These are phyloP conservation scores for Funneliformis mosseae DNA, from an alignment of 192 early-diverging fungal species.

Conservation along the genomic window DNA sequence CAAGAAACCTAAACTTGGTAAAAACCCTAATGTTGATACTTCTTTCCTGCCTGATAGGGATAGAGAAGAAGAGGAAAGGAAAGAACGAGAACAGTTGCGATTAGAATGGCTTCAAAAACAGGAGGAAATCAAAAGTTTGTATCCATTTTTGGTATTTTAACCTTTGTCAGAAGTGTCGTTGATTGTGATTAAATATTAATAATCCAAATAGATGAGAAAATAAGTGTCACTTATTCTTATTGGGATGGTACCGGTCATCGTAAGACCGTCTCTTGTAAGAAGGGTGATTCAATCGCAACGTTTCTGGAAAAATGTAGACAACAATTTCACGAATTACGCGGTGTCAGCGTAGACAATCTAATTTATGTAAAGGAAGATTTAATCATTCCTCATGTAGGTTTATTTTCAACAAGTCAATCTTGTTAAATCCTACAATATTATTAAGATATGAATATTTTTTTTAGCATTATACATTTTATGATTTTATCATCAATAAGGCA, in stretches of 20 bases:
- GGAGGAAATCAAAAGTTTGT: slow-evolving; percentile 75
- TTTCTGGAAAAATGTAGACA: slow-evolving; percentile 84
- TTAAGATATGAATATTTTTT: neutral
- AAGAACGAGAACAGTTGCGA: slow-evolving; percentile 71
- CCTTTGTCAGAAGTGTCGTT: neutral
- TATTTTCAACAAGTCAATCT: neutral
- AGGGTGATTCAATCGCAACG: slow-evolving; percentile 84
- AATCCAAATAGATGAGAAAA: slow-evolving; percentile 60
- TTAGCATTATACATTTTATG: slow-evolving; percentile 84
- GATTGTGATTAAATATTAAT: neutral
- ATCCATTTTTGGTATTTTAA: neutral
- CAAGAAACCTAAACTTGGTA: slow-evolving; percentile 62
- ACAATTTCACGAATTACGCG: slow-evolving; percentile 82
- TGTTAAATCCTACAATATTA: neutral
- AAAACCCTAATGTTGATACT: slow-evolving; percentile 91
- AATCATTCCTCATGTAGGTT: slow-evolving; percentile 87
- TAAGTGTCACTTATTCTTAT: slow-evolving; percentile 88
- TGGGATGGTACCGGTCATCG: slow-evolving; percentile 98
- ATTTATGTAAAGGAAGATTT: slow-evolving; percentile 95
- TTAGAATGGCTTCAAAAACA: slow-evolving; percentile 84
- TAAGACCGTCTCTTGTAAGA: slow-evolving; percentile 66
- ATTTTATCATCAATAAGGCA: slow-evolving; percentile 93
- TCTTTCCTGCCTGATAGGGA: slow-evolving; percentile 90
- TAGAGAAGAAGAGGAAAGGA: slow-evolving; percentile 77
- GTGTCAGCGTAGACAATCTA: slow-evolving; percentile 80